Evolutionary conservation across 1,139 yeast species (phyloP), one percentile per base, ranked within the genome.

Genomic region (Blastobotrys malaysiensis): DNA sequence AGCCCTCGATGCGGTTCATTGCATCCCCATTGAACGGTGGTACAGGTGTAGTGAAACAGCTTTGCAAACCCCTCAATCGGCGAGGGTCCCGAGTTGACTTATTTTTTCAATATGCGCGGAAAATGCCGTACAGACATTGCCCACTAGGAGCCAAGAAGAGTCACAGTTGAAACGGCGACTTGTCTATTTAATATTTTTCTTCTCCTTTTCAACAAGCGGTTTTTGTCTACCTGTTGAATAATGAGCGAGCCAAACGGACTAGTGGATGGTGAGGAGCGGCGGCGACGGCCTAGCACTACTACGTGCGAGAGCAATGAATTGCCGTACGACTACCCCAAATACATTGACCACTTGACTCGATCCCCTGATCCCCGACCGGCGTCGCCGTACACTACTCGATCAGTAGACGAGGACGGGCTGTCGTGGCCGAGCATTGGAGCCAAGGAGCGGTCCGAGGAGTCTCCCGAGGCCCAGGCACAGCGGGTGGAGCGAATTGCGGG

Each of bases 361-460:
- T 65, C 95, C 18, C 73, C 84, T 58, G 86, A 82, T 63, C 86
- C 90, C 2, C 77, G 93, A 63, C 89, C 88, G 1, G 89, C 91
- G 0, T 83, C 91, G 4, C 96, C 96, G 31, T 86, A 84, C 67
- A 87, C 95, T 1, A 84, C 83, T 60, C 93, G 96, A 1, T 95
- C 96, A 6, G 86, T 90, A 46, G 97, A 90, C 66, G 82, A 79
- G 51, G 97, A 90, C 70, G 97, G 97, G 0, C 78, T 90, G 51
- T 88, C 96, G 43, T 90, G 97, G 97, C 98, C 98, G 20, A 84
- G 93, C 20, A 66, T 77, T n/a, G 98, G 98, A 5, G 93, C 98
- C 5, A 76, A 96, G 56, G 70, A 70, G 24, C 77, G 98, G 52
- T 78, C 88, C 18, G 89, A 84, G 54, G 82, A 84, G 57, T 81